These are phyloP conservation scores for Lentinula boryana DNA, from an alignment of 768 basidiomycete genomes.

Conservation along the genomic window DNA sequence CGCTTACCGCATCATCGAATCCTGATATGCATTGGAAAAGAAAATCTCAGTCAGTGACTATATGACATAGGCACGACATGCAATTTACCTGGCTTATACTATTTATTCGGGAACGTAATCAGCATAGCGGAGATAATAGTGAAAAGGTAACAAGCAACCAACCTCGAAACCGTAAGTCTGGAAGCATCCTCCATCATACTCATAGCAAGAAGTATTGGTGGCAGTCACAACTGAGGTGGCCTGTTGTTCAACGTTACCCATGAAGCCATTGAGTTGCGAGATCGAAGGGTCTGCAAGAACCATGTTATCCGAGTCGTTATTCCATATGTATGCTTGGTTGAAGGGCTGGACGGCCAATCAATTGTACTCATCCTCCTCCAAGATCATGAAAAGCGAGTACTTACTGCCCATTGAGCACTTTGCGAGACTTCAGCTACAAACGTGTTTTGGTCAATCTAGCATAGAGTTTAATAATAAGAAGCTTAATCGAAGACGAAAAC, in stretches of 20 bases:
- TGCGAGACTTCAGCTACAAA: constrained; percentile 35
- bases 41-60: not conserved
- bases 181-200: constrained; percentile 32
- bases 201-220: constrained; percentile 40
- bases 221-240: constrained; percentile 6
- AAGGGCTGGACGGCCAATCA: constrained; percentile 30
- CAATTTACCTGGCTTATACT: constrained; percentile 36
- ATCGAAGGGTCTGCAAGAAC: constrained; percentile 29
- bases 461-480: not conserved
- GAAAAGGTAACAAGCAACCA: not conserved
- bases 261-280: constrained; percentile 34
- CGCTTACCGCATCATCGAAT: constrained; percentile 30
- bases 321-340: constrained; percentile 35
- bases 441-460: constrained; percentile 3
- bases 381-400: constrained; percentile 2
- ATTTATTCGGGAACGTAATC: not conserved
- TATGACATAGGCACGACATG: constrained; percentile 5
- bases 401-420: constrained; percentile 42
- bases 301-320: constrained; percentile 27
- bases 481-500: constrained; percentile 3
- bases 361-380: not conserved
- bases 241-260: constrained; percentile 16
- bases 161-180: constrained; percentile 43
- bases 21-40: constrained; percentile 9
- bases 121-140: not conserved